Percentiles rank a stretch among this genome's conserved stretches.
phyloP scores from a whole-genome alignment of 2,329 filamentous ascomycete genomes.

The Colletotrichum tabaci region DNA sequence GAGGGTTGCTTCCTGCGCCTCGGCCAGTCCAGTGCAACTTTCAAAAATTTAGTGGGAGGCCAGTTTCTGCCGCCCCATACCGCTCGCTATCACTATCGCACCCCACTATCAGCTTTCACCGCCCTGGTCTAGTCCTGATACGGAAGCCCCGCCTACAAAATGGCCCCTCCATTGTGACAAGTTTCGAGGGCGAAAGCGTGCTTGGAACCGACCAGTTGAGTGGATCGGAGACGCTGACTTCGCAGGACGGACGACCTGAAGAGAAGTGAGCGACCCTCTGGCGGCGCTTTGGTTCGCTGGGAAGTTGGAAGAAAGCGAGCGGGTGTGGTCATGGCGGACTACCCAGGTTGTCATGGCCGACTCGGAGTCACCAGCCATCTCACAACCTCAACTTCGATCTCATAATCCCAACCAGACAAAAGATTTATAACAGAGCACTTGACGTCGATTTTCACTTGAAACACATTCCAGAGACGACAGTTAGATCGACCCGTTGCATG shows the following conservation, averaged over 20 bases:
- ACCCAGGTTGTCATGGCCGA: slow-evolving; percentile 29
- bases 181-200: slow-evolving; percentile 12
- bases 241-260: background rate
- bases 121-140: slow-evolving; percentile 15
- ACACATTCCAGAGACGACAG: background rate
- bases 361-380: slow-evolving; percentile 5
- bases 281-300: background rate
- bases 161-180: slow-evolving; percentile 5
- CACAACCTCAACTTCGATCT: slow-evolving; percentile 17
- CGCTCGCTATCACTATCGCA: slow-evolving; percentile 34
- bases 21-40: slow-evolving; percentile 27
- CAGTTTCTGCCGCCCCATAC: slow-evolving; percentile 39
- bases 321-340: slow-evolving; percentile 16
- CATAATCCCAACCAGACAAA: background rate
- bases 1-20: slow-evolving; percentile 12
- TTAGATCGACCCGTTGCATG: background rate
- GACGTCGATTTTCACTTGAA: background rate
- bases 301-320: background rate
- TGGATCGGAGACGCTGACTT: slow-evolving; percentile 31
- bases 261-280: background rate
- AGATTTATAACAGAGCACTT: background rate
- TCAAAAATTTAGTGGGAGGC: slow-evolving; percentile 45
- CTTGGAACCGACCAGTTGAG: background rate
- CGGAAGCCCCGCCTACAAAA: slow-evolving; percentile 27
- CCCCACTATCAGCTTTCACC: slow-evolving; percentile 30